Evolutionary conservation across 2,329 filamentous ascomycete species (phyloP), one percentile per base, ranked within the genome.

Genomic region (Trichocomaceae sp.): DNA sequence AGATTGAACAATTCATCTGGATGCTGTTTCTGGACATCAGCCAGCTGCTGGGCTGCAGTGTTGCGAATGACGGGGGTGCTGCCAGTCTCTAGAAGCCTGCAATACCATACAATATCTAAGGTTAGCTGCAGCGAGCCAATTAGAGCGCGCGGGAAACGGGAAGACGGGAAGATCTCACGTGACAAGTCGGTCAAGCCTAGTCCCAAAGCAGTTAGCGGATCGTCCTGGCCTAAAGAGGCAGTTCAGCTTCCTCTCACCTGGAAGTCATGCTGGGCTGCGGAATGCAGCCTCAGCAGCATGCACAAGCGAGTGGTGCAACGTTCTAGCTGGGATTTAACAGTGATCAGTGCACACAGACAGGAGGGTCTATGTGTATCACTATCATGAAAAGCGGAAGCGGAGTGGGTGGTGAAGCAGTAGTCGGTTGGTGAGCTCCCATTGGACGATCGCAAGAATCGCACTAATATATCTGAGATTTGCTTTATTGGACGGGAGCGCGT

Each of bases 1-100:
- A 99, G 81, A 68, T 97, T 96, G 75, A 97, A 97, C 1, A 99
- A 79, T 71, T 99, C 95, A 74, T 99, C 92, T 0, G 93, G 93
- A 65, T 97, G 93, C 71, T 93, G 88, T 70, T 96, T 97, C 74
- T 99, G 95, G 72, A 96, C 93, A 74, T 99, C 93, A 59, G 91
- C 93, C 60, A 99, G 81, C 75, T 99, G 93, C 68, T 95, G 90
- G 59, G 95, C 93, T 59, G 93, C 95, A 59, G 93, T 99, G 68
- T 96, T 95, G 63, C 95, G 86, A 69, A 99, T 97, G 62, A 99
- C 80, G 69, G 87, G 86, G 58, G 93, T 99, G 75, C 92, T 97
- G 64, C 93, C 93, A 56, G 93, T 97, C 80, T 99, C 93, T 64
- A 99, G 85, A 69, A 99, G 84, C 61, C 91, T 96, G 71, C 37